Conservation (phyloP, 371 early-diverging fungal genomes). For the Zancudomyces culisetae region DNA sequence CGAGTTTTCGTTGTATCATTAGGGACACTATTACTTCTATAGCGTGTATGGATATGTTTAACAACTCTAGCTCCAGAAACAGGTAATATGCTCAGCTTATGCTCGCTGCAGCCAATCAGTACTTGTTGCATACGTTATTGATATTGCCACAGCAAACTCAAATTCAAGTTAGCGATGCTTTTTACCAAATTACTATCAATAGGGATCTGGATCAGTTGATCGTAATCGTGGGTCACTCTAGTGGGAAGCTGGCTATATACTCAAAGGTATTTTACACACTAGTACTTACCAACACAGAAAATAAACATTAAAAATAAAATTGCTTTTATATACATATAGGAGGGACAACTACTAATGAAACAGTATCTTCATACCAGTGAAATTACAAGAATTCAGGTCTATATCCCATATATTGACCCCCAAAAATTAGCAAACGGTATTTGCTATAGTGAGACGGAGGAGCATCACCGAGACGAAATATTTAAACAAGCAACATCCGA, state of each 20-base stretch:
- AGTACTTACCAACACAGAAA: not conserved
- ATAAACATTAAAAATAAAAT: not conserved
- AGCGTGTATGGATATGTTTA: slow-evolving; percentile 1
- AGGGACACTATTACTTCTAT: slow-evolving; percentile 2
- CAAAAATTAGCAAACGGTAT: not conserved
- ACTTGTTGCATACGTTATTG: no score
- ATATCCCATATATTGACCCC: not conserved
- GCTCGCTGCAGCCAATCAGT: no score
- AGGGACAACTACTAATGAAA: not conserved
- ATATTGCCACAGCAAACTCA: no score
- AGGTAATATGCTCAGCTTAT: no score
- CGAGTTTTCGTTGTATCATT: no score
- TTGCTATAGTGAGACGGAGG: no score
- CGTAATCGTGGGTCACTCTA: not conserved
- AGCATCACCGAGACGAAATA: no score
- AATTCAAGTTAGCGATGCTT: no score
- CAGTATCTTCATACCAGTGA: slow-evolving; percentile 1
- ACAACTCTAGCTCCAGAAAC: not conserved
- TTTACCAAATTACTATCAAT: not conserved
- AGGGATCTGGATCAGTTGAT: not conserved
- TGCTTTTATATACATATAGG: not conserved
- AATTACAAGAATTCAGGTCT: slow-evolving; percentile 1
- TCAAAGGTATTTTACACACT: not conserved
- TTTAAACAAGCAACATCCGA: not conserved
- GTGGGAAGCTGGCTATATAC: not conserved